phyloP scores from a whole-genome alignment of 2,329 filamentous ascomycete genomes.

The Teratosphaeria nubilosa region DNA sequence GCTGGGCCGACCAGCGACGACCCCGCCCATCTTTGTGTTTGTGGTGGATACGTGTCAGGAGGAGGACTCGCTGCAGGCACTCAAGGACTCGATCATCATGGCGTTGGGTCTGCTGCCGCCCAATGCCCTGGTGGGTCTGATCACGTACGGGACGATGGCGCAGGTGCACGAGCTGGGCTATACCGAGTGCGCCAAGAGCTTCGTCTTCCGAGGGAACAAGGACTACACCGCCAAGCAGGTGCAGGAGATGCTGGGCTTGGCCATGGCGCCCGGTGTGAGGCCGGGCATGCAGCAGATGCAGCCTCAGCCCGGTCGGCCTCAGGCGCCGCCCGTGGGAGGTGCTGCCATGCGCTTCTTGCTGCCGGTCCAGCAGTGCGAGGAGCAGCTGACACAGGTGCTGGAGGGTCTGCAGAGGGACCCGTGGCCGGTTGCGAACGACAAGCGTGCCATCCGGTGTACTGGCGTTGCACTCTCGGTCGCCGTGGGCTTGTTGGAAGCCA shows the following conservation, averaged over 20 bases:
- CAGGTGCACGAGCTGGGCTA: conserved; percentile 98
- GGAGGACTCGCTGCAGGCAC: conserved; percentile 69
- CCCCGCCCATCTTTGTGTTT: conserved; percentile 76
- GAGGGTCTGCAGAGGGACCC: conserved; percentile 95
- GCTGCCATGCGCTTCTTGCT: conserved; percentile 84
- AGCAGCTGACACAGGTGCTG: conserved; percentile 90
- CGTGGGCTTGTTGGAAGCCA: conserved; percentile 81
- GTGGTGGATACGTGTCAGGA: conserved; percentile 84
- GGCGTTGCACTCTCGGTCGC: conserved; percentile 95
- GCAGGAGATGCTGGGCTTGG: conserved; percentile 93
- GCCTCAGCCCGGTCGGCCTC: conserved; percentile 57
- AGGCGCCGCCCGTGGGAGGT: conserved; percentile 61
- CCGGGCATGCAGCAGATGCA: conserved; percentile 53
- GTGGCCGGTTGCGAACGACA: conserved; percentile 92
- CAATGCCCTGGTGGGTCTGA: conserved; percentile 70
- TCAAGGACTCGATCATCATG: conserved; percentile 82
- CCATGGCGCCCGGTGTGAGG: conserved; percentile 52
- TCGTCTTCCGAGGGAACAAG: conserved; percentile 95
- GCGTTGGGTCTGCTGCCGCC: conserved; percentile 72
- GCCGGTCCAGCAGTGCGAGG: conserved; percentile 90
- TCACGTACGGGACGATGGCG: conserved; percentile 89
- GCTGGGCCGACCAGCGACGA: conserved; percentile 70
- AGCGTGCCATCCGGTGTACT: conserved; percentile 81
- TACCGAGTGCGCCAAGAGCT: conserved; percentile 95
- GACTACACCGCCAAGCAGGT: conserved; percentile 97